phyloP scores from a whole-genome alignment of 2,329 filamentous ascomycete genomes.

The Colletotrichum siamense region DNA sequence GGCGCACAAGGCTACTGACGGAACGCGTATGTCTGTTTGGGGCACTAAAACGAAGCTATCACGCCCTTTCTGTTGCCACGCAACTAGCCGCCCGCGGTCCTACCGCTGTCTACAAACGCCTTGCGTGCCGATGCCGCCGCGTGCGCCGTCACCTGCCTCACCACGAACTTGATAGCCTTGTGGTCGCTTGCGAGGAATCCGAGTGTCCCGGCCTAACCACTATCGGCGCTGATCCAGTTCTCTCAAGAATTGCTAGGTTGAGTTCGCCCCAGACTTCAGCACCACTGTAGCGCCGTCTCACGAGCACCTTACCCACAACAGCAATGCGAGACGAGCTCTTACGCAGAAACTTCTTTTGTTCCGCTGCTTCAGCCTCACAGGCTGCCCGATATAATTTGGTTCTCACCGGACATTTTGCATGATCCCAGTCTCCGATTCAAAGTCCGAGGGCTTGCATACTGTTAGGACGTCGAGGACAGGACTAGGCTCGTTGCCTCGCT shows the following conservation, averaged over 20 bases:
- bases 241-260: neutral
- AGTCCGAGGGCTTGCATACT: constrained; percentile 4
- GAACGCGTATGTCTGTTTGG: neutral
- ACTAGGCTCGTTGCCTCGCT: neutral
- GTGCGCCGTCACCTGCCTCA: neutral
- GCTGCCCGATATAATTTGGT: neutral
- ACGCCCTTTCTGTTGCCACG: neutral
- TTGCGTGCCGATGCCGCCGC: neutral
- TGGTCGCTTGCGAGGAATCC: neutral
- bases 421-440: neutral
- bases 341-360: neutral
- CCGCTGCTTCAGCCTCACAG: neutral
- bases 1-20: neutral
- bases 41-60: neutral
- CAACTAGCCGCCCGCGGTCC: neutral
- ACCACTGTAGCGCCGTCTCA: neutral
- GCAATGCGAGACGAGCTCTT: neutral
- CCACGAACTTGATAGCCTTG: neutral
- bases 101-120: neutral
- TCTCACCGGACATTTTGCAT: neutral
- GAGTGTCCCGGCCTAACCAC: neutral
- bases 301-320: neutral
- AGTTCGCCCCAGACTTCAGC: neutral
- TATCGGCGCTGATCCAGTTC: neutral
- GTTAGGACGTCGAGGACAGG: neutral